phyloP scores from a whole-genome alignment of 2,329 filamentous ascomycete genomes.

The Phyllosticta ampelicida region DNA sequence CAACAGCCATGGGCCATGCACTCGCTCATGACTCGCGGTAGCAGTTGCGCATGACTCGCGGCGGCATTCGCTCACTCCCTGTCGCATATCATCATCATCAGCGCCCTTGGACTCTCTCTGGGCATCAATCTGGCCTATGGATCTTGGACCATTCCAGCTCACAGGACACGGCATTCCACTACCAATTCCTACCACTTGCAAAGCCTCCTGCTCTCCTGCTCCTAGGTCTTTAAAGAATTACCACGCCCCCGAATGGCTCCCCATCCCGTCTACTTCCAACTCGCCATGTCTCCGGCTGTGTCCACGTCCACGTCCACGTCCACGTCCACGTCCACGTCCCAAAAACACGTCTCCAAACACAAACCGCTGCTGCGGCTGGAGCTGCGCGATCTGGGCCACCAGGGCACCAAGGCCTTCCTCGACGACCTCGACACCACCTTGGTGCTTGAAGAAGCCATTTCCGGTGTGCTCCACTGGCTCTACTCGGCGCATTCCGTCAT shows the following conservation, averaged over 20 bases:
- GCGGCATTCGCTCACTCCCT: too few relatives aligned
- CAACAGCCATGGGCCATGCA: too few relatives aligned
- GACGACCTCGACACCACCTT: constrained; percentile 49
- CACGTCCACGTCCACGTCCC: constrained; percentile 11
- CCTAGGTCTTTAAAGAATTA: too few relatives aligned
- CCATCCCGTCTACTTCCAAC: constrained; percentile 17
- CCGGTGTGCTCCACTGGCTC: constrained; percentile 59
- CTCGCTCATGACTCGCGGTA: too few relatives aligned
- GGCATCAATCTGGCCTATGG: neutral
- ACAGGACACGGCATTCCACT: too few relatives aligned
- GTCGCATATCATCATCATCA: constrained; percentile 1
- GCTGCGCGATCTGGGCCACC: constrained; percentile 39
- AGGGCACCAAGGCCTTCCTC: constrained; percentile 58
- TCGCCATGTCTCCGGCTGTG: constrained; percentile 13
- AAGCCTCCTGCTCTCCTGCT: too few relatives aligned
- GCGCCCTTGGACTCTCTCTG: too few relatives aligned
- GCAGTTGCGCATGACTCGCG: too few relatives aligned
- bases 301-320: constrained; percentile 11
- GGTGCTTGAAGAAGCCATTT: constrained; percentile 52
- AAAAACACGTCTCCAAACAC: constrained; percentile 18
- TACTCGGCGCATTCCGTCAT: constrained; percentile 44
- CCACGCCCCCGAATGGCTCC: constrained; percentile 7
- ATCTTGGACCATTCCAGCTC: too few relatives aligned
- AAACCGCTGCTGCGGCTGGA: constrained; percentile 37
- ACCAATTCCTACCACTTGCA: too few relatives aligned